Evolutionary conservation across 768 basidiomycete species (phyloP).

Genomic region (Tylopilus sp.): DNA sequence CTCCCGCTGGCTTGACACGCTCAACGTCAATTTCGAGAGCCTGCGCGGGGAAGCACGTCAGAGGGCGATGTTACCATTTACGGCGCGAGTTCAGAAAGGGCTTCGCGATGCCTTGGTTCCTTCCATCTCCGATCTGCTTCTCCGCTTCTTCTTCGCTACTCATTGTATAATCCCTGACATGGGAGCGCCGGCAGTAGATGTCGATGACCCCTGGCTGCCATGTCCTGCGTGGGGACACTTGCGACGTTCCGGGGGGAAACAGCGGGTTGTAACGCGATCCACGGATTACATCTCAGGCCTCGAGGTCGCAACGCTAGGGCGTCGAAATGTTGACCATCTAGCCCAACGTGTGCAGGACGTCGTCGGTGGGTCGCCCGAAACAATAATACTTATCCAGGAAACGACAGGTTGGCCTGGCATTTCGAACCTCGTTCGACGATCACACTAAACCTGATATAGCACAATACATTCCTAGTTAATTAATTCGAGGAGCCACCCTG

Average conservation of each 20-base stretch:
- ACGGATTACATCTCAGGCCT: constrained; percentile 14
- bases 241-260: too few relatives aligned
- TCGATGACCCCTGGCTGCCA: constrained; percentile 5
- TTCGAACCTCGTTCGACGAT: constrained; percentile 18
- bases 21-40: background rate
- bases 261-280: background rate
- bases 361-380: constrained; percentile 3
- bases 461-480: background rate
- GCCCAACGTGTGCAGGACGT: constrained; percentile 8
- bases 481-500: background rate
- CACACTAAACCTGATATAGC: constrained; percentile 3
- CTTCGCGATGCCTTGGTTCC: constrained; percentile 11
- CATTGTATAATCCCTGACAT: constrained; percentile 7
- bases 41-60: background rate
- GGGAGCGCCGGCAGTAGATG: constrained; percentile 12
- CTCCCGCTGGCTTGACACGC: background rate
- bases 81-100: constrained; percentile 6
- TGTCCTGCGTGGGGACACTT: constrained; percentile 2
- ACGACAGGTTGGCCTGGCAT: constrained; percentile 8
- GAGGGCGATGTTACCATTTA: constrained; percentile 16
- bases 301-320: background rate
- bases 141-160: constrained; percentile 17
- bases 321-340: constrained; percentile 1
- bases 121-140: constrained; percentile 27
- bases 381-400: background rate